Percentiles rank a stretch among this genome's conserved stretches.
Evolutionary conservation across 257 asterid genomes (phyloP).

Genomic region (Solanum chmielewskii): DNA sequence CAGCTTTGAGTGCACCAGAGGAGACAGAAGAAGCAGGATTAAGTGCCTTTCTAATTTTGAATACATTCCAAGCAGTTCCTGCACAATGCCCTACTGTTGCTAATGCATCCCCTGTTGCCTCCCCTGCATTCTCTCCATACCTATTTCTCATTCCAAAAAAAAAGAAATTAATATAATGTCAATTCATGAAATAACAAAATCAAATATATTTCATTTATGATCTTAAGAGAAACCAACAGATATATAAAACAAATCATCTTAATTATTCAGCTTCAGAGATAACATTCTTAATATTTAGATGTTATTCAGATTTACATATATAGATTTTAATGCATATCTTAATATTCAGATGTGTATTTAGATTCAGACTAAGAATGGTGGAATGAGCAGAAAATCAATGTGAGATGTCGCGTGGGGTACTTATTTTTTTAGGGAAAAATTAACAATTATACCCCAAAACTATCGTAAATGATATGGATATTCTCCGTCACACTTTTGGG

Average conservation of each 20-base stretch:
- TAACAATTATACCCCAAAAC: fast-evolving
- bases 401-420: background rate
- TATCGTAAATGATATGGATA: too few species aligned
- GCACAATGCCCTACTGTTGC: conserved; percentile 66
- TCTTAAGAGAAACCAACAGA: too few species aligned
- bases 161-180: background rate
- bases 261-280: background rate
- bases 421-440: background rate
- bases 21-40: conserved; percentile 51
- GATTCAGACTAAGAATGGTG: background rate
- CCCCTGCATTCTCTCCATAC: conserved; percentile 81
- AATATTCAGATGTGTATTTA: too few species aligned
- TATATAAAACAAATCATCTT: too few species aligned
- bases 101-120: conserved; percentile 60
- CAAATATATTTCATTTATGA: background rate
- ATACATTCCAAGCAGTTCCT: conserved; percentile 71
- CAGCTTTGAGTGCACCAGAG: conserved; percentile 26
- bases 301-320: too few species aligned
- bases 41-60: conserved; percentile 68
- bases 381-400: background rate
- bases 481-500: fast-evolving
- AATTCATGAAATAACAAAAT: too few species aligned
- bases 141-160: conserved; percentile 8
- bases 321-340: background rate
- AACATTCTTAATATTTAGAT: too few species aligned